Evolutionary conservation across 2,329 filamentous ascomycete species (phyloP).

Genomic region (Incumbomyces lentus): DNA sequence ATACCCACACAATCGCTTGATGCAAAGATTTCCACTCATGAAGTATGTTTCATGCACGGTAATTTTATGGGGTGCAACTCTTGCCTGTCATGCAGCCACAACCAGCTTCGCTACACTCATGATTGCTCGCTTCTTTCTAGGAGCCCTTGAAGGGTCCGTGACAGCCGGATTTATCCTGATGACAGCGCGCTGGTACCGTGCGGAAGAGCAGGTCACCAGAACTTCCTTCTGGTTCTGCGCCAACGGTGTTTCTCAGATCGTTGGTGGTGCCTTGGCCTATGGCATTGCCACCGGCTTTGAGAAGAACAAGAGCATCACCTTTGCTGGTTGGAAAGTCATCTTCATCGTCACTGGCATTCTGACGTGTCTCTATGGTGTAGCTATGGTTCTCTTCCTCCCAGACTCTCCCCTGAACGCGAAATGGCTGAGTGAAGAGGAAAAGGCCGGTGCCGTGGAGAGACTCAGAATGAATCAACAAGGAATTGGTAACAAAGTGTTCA

Average conservation of each 20-base stretch:
- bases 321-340: slow-evolving; percentile 49
- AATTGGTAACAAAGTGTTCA: slow-evolving; percentile 15
- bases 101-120: slow-evolving; percentile 42
- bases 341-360: slow-evolving; percentile 45
- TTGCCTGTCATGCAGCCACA: slow-evolving; percentile 38
- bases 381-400: slow-evolving; percentile 41
- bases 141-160: slow-evolving; percentile 46
- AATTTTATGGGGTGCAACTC: slow-evolving; percentile 44
- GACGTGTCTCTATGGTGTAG: slow-evolving; percentile 44
- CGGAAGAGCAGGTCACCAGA: slow-evolving; percentile 24
- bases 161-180: slow-evolving; percentile 45
- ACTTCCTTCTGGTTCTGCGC: slow-evolving; percentile 18
- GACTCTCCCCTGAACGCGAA: slow-evolving; percentile 42
- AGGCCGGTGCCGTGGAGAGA: slow-evolving; percentile 37
- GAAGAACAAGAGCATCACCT: slow-evolving; percentile 28
- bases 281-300: slow-evolving; percentile 50
- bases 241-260: slow-evolving; percentile 16
- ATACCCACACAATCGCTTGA: slow-evolving; percentile 29
- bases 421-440: slow-evolving; percentile 48
- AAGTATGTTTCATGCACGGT: slow-evolving; percentile 47
- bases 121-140: slow-evolving; percentile 40
- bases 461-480: slow-evolving; percentile 15
- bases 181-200: slow-evolving; percentile 45
- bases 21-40: slow-evolving; percentile 40
- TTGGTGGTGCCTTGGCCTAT: slow-evolving; percentile 34